Conservation (phyloP, 225 moss, liverwort and hornwort genomes). For the Pseudisothecium myosuroides region DNA sequence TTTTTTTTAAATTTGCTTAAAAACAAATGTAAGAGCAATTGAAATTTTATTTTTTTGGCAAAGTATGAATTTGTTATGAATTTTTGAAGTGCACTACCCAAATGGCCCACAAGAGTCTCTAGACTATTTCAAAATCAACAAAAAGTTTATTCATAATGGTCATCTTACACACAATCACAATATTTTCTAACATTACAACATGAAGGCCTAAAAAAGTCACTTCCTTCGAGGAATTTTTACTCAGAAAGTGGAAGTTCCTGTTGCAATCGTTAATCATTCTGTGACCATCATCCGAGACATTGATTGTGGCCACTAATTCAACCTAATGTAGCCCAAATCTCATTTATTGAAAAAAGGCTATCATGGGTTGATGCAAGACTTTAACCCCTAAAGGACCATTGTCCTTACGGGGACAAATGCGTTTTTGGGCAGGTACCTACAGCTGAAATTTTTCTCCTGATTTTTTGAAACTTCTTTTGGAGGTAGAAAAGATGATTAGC, state of each 20-base stretch:
- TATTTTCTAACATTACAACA: background rate
- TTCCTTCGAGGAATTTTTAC: background rate
- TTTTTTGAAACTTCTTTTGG: too few species aligned
- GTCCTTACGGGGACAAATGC: too few species aligned
- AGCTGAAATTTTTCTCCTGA: too few species aligned
- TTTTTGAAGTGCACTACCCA: background rate
- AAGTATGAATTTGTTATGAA: background rate
- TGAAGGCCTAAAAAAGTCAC: background rate
- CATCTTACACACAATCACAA: background rate
- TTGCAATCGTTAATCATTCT: background rate
- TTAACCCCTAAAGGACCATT: too few species aligned
- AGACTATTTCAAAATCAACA: background rate
- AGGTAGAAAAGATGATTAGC: too few species aligned
- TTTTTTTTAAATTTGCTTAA: background rate
- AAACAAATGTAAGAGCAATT: background rate
- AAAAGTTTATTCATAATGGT: background rate
- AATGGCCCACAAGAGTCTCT: too few species aligned
- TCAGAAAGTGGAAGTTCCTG: background rate
- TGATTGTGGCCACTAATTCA: background rate
- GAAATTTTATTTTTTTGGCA: background rate
- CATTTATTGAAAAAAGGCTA: background rate
- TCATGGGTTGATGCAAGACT: background rate
- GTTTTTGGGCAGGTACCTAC: too few species aligned
- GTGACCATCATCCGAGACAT: background rate
- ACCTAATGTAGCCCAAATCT: background rate